Evolutionary conservation across 306 rosid genomes (phyloP).

Genomic region (Vigna mungo): DNA sequence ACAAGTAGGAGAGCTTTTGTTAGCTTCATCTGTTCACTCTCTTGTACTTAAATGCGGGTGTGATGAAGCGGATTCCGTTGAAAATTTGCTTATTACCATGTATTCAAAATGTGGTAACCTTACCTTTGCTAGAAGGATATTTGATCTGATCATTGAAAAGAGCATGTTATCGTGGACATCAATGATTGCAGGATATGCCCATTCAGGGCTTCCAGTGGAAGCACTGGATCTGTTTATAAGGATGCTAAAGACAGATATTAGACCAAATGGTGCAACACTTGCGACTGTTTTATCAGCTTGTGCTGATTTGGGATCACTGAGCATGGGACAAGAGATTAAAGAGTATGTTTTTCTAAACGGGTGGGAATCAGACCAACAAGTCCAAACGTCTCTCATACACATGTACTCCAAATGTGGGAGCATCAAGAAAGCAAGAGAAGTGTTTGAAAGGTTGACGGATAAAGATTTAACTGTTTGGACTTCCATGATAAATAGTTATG

Average conservation of each 20-base stretch:
- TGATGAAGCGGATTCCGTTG: conserved; percentile 49
- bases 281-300: conserved; percentile 54
- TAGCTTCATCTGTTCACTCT: conserved; percentile 55
- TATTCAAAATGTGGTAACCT: conserved; percentile 63
- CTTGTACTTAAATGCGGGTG: conserved; percentile 61
- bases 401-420: conserved; percentile 78
- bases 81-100: conserved; percentile 60
- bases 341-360: conserved; percentile 59
- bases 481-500: conserved; percentile 70
- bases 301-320: conserved; percentile 57
- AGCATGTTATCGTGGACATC: conserved; percentile 68
- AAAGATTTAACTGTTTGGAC: conserved; percentile 76
- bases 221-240: conserved; percentile 52
- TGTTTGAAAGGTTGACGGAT: conserved; percentile 53
- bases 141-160: conserved; percentile 54
- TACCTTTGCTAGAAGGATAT: conserved; percentile 56
- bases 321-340: conserved; percentile 67
- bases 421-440: conserved; percentile 54
- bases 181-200: conserved; percentile 59
- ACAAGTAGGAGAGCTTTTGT: conserved; percentile 36
- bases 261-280: conserved; percentile 50
- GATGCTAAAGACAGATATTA: conserved; percentile 41
- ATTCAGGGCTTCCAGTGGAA: conserved; percentile 47
- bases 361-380: conserved; percentile 54
- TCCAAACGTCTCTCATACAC: conserved; percentile 74